phyloP scores from a whole-genome alignment of 2,329 filamentous ascomycete species.

The Xylaria sp. region DNA sequence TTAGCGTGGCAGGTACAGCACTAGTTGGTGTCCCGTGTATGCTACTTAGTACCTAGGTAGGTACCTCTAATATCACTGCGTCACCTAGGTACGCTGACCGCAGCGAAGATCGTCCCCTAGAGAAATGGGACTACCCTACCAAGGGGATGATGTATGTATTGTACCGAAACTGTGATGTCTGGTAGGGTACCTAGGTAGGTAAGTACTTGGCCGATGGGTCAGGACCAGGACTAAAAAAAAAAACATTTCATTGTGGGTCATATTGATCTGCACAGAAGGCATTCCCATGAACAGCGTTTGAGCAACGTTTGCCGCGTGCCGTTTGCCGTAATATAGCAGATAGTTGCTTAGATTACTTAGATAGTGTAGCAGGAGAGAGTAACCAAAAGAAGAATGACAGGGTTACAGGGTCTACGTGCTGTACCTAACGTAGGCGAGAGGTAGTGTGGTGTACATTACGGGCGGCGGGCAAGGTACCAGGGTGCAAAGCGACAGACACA shows the following conservation, averaged over 20 bases:
- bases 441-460: too few relatives aligned
- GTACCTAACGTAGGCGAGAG: too few relatives aligned
- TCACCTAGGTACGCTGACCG: too few relatives aligned
- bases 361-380: background rate
- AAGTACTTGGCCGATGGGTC: constrained; percentile 13
- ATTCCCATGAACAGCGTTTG: constrained; percentile 10
- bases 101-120: too few relatives aligned
- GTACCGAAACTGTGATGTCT: background rate
- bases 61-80: too few relatives aligned
- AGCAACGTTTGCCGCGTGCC: constrained; percentile 28
- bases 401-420: background rate
- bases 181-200: background rate
- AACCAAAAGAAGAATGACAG: background rate
- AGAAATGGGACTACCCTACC: too few relatives aligned
- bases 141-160: background rate
- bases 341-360: too few relatives aligned
- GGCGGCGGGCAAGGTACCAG: background rate
- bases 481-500: too few relatives aligned
- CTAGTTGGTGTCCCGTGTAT: too few relatives aligned
- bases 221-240: background rate
- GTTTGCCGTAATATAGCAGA: constrained; percentile 12
- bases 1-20: too few relatives aligned
- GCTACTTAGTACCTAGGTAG: too few relatives aligned
- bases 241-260: constrained; percentile 26
- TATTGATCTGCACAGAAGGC: constrained; percentile 22